Conservation (phyloP, 2,329 filamentous ascomycete genomes). For the Diaporthe amygdali region DNA sequence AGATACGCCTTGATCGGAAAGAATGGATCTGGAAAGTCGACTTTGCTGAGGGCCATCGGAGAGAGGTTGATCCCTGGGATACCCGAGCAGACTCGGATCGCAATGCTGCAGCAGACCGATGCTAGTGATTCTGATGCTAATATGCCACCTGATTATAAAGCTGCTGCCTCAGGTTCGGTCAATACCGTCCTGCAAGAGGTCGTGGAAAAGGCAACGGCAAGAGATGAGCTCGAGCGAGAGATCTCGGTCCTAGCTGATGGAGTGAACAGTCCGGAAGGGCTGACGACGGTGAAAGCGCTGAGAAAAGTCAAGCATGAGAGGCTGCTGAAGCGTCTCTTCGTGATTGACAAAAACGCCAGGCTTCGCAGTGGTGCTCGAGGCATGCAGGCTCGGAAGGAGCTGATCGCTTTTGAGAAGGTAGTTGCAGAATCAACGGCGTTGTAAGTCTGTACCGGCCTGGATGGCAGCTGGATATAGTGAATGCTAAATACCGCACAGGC, state of each 20-base stretch:
- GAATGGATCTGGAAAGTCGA: constrained; percentile 84
- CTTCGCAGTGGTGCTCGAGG: constrained; percentile 78
- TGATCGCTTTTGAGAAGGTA: constrained; percentile 72
- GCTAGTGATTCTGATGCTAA: constrained; percentile 39
- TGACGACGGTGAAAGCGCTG: constrained; percentile 64
- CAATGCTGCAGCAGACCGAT: constrained; percentile 72
- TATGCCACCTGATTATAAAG: constrained; percentile 30
- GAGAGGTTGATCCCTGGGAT: constrained; percentile 82
- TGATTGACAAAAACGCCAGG: constrained; percentile 74
- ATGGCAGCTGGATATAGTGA: neutral
- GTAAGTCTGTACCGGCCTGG: constrained; percentile 42
- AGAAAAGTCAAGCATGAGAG: constrained; percentile 67
- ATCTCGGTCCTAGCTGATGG: constrained; percentile 65
- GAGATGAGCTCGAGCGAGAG: constrained; percentile 63
- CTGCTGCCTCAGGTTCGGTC: constrained; percentile 21
- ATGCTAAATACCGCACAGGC: constrained; percentile 35
- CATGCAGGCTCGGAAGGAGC: constrained; percentile 74
- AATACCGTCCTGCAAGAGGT: constrained; percentile 69
- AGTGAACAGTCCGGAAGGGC: constrained; percentile 61
- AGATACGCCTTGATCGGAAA: constrained; percentile 81
- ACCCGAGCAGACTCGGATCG: constrained; percentile 66
- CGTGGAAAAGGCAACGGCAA: constrained; percentile 63
- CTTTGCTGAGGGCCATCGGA: constrained; percentile 75
- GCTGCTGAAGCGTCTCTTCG: constrained; percentile 67
- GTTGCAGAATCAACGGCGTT: constrained; percentile 60